Evolutionary conservation across 352 stramenopile genomes (phyloP).

Genomic region (Globisporangium emineosum): DNA sequence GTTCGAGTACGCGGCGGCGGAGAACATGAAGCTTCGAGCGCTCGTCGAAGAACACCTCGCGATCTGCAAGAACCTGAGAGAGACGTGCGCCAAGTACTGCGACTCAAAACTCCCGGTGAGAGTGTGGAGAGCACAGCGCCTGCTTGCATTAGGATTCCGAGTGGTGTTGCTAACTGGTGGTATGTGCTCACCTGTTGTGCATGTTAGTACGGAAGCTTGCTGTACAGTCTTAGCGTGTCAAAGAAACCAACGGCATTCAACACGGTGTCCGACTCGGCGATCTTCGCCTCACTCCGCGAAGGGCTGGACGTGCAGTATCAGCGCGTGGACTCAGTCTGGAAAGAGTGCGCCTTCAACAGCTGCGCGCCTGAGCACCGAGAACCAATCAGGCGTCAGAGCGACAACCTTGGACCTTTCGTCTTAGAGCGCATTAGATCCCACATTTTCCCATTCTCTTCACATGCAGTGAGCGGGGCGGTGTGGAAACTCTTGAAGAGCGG

Average conservation of each 20-base stretch:
- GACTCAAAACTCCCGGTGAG: neutral
- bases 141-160: no score
- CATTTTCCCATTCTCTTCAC: neutral
- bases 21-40: slow-evolving; percentile 1
- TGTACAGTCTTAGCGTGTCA: no score
- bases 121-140: neutral
- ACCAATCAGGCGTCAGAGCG: no score
- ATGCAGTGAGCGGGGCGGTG: neutral
- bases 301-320: slow-evolving; percentile 23
- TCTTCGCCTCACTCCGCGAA: slow-evolving; percentile 27
- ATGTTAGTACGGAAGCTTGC: neutral
- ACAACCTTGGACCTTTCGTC: no score
- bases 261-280: neutral
- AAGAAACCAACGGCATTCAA: neutral
- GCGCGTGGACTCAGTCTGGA: slow-evolving; percentile 19
- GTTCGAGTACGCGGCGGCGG: no score
- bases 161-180: neutral
- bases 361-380: no score
- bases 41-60: neutral
- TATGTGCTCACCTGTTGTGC: slow-evolving; percentile 15
- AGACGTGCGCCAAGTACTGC: neutral
- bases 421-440: neutral
- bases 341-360: slow-evolving; percentile 18
- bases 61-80: neutral
- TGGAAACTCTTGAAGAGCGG: neutral